phyloP scores from a whole-genome alignment of 768 basidiomycete genomes.

The Trametes punicea region DNA sequence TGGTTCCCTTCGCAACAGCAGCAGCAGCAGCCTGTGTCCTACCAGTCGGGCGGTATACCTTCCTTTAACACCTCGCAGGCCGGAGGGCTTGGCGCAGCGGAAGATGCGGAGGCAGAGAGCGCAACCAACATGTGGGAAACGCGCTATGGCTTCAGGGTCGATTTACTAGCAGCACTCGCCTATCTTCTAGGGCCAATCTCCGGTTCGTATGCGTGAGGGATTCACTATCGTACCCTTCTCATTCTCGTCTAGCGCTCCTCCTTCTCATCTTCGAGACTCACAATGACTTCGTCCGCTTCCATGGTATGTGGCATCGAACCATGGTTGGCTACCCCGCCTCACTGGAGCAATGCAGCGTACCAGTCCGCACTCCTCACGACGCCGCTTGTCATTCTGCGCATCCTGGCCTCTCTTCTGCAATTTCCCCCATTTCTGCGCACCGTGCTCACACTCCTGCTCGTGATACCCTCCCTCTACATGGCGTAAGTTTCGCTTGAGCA shows the following conservation, averaged over 20 bases:
- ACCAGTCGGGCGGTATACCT: slow-evolving; percentile 68
- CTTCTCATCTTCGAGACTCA: slow-evolving; percentile 73
- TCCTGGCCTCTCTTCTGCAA: slow-evolving; percentile 51
- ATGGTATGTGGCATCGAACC: slow-evolving; percentile 44
- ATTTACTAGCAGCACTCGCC: slow-evolving; percentile 58
- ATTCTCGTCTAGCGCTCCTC: slow-evolving; percentile 44
- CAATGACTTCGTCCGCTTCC: slow-evolving; percentile 76
- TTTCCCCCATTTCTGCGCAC: slow-evolving; percentile 52
- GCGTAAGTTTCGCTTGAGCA: slow-evolving; percentile 41
- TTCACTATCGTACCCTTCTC: not conserved
- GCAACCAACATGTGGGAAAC: slow-evolving; percentile 68
- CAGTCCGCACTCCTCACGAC: slow-evolving; percentile 72
- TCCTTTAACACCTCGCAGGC: slow-evolving; percentile 47
- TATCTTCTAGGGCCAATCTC: slow-evolving; percentile 71
- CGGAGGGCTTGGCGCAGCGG: slow-evolving; percentile 35
- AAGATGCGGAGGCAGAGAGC: slow-evolving; percentile 38
- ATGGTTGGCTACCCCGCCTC: not conserved
- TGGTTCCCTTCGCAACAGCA: slow-evolving; percentile 48
- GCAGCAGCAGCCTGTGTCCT: slow-evolving; percentile 42
- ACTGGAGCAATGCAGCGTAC: slow-evolving; percentile 49
- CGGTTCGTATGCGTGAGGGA: slow-evolving; percentile 41
- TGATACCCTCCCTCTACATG: slow-evolving; percentile 47
- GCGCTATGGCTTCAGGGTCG: slow-evolving; percentile 60
- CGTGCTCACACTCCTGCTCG: slow-evolving; percentile 44
- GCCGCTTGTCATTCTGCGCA: slow-evolving; percentile 54